Percentiles rank a stretch among this genome's conserved stretches.
These are phyloP conservation scores for Candida ortonii DNA, from an alignment of 805 yeast species.

Conservation along the genomic window DNA sequence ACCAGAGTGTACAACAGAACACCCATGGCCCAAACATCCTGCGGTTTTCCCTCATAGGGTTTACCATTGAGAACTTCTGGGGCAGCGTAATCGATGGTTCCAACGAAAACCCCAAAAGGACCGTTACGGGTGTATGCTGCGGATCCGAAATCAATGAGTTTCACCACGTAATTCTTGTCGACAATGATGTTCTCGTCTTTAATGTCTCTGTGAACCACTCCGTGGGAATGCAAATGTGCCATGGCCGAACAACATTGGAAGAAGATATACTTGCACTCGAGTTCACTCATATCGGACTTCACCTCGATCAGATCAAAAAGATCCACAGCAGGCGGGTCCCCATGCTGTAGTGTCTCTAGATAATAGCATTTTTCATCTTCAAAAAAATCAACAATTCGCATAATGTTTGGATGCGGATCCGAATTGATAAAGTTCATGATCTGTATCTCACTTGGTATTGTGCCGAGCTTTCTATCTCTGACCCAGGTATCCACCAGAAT, in stretches of 20 bases:
- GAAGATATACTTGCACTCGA: conserved; percentile 74
- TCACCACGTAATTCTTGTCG: conserved; percentile 75
- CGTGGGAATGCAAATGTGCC: conserved; percentile 76
- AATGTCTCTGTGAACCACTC: conserved; percentile 90
- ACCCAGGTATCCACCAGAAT: conserved; percentile 98
- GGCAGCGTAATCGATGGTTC: conserved; percentile 96
- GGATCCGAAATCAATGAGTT: conserved; percentile 91
- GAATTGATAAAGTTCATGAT: conserved; percentile 78
- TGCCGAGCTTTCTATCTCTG: conserved; percentile 84
- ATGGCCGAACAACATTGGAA: conserved; percentile 77
- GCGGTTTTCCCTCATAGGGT: conserved; percentile 88
- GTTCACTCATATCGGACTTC: conserved; percentile 74
- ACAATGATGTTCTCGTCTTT: conserved; percentile 93
- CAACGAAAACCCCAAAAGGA: conserved; percentile 96
- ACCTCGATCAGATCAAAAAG: conserved; percentile 89
- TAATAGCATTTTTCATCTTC: conserved; percentile 90
- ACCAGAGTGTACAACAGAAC: conserved; percentile 83
- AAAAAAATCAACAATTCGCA: conserved; percentile 83
- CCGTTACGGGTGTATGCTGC: conserved; percentile 90
- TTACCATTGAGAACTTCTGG: conserved; percentile 92
- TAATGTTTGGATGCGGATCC: conserved; percentile 83
- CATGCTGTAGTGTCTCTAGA: conserved; percentile 88
- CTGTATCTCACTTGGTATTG: conserved; percentile 95
- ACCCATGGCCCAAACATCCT: conserved; percentile 97
- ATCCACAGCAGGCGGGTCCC: conserved; percentile 86